Base-by-base conservation (phyloP, 208 protist species). In the Trypanosomatidae sp. region DNA sequence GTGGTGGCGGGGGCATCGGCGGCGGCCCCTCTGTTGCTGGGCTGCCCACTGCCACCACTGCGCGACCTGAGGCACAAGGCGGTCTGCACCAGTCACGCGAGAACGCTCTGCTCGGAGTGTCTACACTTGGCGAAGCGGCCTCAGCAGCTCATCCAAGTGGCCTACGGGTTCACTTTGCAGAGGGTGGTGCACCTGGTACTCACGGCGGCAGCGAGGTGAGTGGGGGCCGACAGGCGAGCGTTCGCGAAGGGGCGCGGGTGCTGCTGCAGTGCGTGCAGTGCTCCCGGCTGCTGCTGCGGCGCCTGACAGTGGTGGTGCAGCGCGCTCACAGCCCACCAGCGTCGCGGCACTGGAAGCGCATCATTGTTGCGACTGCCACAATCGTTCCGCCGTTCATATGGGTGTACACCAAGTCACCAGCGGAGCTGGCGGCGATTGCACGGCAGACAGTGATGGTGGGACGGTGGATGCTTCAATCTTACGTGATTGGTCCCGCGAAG, bases 331-430 rank as follows among this genome's bases (percentile, higher is more conserved):
- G 52, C 25, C 85, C 85, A 3, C 85, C 85, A 0, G 22, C 77
- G 19, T 58, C 79, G 7, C 85, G 85, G 5, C 82, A 87, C 72
- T 86, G 81, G 82, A 73, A 60, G 60, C 89, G 81, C 55, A 71
- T 85, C 30, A 15, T 88, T n/a, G 71, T 84, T 0, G 66, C 78
- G 12, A 25, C 66, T 6, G 67, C 59, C 50, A 64, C 60, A 28
- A 66, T 83, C 7, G n/a, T 79, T 10, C 83, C 87, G 13, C 62
- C 79, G 1, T 73, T 88, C 33, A 15, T 81, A 15, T 91, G 79
- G 84, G 66, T 94, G 9, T 85, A 80, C 62, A 60, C 59, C 22
- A 80, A 81, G 49, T 81, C 75, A 3, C 75, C 80, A 3, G 47
- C 30, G 13, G 71, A 94, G 69, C n/a, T 94, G 22, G 52, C 72